These are phyloP conservation scores for Elsinoe batatas DNA, from an alignment of 2,329 filamentous ascomycete genomes.

Conservation along the genomic window DNA sequence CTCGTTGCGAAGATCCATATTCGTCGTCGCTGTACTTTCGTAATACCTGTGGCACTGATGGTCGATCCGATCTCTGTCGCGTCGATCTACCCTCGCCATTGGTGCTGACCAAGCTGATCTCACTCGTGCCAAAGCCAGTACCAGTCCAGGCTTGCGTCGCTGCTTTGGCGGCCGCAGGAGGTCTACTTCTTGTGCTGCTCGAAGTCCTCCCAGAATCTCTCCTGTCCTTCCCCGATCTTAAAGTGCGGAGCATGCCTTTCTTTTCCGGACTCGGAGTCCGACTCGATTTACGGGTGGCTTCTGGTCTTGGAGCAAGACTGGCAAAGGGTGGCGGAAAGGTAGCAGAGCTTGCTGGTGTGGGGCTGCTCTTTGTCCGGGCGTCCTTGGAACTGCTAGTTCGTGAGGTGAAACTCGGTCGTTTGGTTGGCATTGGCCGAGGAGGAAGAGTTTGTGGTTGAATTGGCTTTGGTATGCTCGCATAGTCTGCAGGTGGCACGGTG, in stretches of 20 bases:
- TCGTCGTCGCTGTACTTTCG: constrained; percentile 7
- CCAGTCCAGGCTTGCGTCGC: constrained; percentile 51
- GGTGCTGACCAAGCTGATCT: constrained; percentile 15
- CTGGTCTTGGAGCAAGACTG: constrained; percentile 28
- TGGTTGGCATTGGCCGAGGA: constrained; percentile 21
- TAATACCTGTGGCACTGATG: background rate
- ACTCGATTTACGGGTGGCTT: constrained; percentile 35
- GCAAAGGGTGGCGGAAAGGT: constrained; percentile 21
- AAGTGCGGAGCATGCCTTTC: constrained; percentile 41
- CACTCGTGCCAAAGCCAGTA: constrained; percentile 24
- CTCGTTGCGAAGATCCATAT: background rate
- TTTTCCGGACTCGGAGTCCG: constrained; percentile 54
- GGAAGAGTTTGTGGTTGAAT: constrained; percentile 38
- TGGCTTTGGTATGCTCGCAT: constrained; percentile 70
- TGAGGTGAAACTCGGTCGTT: constrained; percentile 35
- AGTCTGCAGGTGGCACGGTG: constrained; percentile 70
- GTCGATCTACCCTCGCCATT: constrained; percentile 13
- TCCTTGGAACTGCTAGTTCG: constrained; percentile 35
- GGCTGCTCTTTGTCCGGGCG: constrained; percentile 9
- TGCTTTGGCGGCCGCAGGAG: constrained; percentile 51
- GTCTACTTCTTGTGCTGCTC: constrained; percentile 35
- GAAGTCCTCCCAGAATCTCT: constrained; percentile 34
- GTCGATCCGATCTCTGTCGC: background rate
- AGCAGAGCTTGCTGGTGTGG: constrained; percentile 2
- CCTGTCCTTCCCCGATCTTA: constrained; percentile 25